phyloP scores from a whole-genome alignment of 202 grass and related monocot genomes.

The Bolboschoenoplectus hybrid region DNA sequence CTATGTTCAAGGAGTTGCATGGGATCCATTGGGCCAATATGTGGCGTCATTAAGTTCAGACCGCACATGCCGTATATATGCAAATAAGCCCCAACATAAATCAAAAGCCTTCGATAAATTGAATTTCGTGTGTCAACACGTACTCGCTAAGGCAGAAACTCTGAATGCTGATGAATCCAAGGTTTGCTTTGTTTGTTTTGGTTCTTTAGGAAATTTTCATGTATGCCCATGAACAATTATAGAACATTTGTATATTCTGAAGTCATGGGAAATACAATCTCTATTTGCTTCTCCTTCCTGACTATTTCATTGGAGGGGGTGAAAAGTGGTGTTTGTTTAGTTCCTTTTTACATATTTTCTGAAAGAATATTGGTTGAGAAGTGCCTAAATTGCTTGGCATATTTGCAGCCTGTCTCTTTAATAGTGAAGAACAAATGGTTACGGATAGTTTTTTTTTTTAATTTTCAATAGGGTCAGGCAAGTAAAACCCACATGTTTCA shows the following conservation, averaged over 20 bases:
- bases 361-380: neutral
- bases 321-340: too few species aligned
- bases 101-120: slow-evolving; percentile 66
- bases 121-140: slow-evolving; percentile 87
- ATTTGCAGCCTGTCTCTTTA: slow-evolving; percentile 8
- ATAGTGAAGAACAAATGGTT: neutral
- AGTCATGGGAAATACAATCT: neutral
- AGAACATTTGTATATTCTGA: neutral
- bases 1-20: slow-evolving; percentile 97
- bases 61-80: slow-evolving; percentile 87
- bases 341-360: too few species aligned
- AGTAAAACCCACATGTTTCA: slow-evolving; percentile 85
- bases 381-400: neutral
- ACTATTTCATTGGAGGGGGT: neutral
- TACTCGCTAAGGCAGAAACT: slow-evolving; percentile 63
- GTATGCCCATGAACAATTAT: neutral
- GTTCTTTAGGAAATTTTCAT: slow-evolving; percentile 14
- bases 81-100: slow-evolving; percentile 84
- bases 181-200: slow-evolving; percentile 51
- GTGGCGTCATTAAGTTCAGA: slow-evolving; percentile 93
- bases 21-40: slow-evolving; percentile 92
- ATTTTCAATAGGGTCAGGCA: slow-evolving; percentile 54
- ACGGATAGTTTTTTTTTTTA: slow-evolving; percentile 34
- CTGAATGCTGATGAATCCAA: slow-evolving; percentile 73
- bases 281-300: neutral